A percentile compares a stretch with the other conserved stretches of the same genome.
These are phyloP conservation scores for Tinospora cordifolia DNA, from an alignment of 164 flowering plant genomes.

Conservation along the genomic window DNA sequence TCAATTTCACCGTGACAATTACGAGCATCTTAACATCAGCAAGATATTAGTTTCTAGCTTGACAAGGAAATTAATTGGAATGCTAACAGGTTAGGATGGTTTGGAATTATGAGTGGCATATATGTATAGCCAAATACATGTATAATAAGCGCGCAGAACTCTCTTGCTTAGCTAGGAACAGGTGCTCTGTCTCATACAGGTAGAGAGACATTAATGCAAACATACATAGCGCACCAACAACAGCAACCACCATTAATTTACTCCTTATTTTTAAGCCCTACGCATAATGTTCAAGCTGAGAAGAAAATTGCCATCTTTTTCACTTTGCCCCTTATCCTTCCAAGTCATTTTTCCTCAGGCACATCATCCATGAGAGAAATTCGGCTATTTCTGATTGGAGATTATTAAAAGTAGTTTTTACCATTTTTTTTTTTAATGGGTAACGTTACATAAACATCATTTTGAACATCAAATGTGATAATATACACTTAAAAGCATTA, in stretches of 20 bases:
- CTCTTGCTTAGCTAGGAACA: background rate
- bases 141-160: background rate
- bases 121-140: background rate
- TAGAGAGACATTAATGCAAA: background rate
- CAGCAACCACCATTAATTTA: background rate
- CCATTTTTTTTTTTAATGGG: no score
- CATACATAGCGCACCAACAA: background rate
- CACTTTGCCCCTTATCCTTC: constrained; percentile 1
- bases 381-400: background rate
- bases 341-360: background rate
- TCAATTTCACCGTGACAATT: no score
- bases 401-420: background rate
- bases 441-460: no score
- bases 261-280: background rate
- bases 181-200: background rate
- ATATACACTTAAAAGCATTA: no score
- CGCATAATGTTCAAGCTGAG: background rate
- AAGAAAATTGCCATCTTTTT: background rate
- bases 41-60: no score
- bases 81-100: no score
- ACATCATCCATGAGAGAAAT: background rate
- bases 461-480: no score
- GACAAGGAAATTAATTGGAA: no score
- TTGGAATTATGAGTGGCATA: no score
- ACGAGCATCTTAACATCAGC: no score